A percentile compares a stretch with the other conserved stretches of the same genome.
These are phyloP conservation scores for Oryza glumipatula DNA, from an alignment of 176 grass and related monocot species.

Conservation along the genomic window DNA sequence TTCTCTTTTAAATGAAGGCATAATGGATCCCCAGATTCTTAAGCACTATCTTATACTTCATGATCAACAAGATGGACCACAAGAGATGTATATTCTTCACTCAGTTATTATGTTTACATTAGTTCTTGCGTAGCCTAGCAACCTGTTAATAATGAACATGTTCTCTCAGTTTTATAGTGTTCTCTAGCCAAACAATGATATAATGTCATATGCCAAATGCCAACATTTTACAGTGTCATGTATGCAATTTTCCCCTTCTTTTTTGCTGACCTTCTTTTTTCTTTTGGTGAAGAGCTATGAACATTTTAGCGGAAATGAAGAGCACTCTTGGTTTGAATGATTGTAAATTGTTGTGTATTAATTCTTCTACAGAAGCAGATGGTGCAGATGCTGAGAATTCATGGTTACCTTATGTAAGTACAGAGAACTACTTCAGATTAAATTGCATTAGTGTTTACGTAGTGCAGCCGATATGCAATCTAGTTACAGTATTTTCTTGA, in stretches of 20 bases:
- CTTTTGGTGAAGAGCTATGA: slow-evolving; percentile 63
- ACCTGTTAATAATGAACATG: background rate
- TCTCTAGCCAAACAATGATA: background rate
- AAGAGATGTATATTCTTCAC: slow-evolving; percentile 77
- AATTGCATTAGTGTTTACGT: background rate
- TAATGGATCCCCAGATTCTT: slow-evolving; percentile 97
- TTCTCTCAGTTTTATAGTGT: background rate
- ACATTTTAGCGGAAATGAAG: slow-evolving; percentile 87
- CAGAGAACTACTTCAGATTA: slow-evolving; percentile 34
- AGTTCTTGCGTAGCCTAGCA: slow-evolving; percentile 22
- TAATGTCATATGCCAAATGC: background rate
- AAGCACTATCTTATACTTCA: slow-evolving; percentile 96
- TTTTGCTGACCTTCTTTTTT: slow-evolving; percentile 38
- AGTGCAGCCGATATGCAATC: slow-evolving; percentile 46
- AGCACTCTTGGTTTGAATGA: slow-evolving; percentile 75
- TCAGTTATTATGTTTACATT: slow-evolving; percentile 6
- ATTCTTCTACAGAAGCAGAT: slow-evolving; percentile 68
- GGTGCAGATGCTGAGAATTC: slow-evolving; percentile 60
- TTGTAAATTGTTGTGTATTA: slow-evolving; percentile 93
- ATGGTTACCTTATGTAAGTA: slow-evolving; percentile 94
- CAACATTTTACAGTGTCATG: background rate
- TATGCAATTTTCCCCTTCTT: background rate
- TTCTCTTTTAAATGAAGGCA: slow-evolving; percentile 90
- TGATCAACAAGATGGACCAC: slow-evolving; percentile 90
- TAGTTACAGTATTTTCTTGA: slow-evolving; percentile 43